Evolutionary conservation across 192 early-diverging fungal species (phyloP).

Genomic region (Podila verticillata): DNA sequence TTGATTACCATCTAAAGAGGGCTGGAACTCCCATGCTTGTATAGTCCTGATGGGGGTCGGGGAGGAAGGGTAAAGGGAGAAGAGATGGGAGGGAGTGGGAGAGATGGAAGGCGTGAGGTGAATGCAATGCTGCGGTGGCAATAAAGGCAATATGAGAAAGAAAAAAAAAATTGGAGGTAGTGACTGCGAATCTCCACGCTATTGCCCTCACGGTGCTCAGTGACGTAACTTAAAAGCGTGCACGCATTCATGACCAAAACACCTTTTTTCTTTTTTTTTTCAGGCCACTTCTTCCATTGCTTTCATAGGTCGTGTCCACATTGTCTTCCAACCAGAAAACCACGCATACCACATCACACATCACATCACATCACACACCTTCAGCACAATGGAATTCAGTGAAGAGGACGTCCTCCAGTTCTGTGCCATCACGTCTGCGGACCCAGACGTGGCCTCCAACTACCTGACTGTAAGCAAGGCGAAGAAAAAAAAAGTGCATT

Average conservation of each 20-base stretch:
- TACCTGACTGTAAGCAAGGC: slow-evolving; percentile 72
- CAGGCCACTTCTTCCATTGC: not conserved
- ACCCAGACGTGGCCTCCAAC: slow-evolving; percentile 69
- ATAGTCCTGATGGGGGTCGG: not conserved
- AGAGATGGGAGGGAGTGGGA: not conserved
- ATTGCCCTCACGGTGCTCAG: not conserved
- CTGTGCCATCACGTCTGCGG: slow-evolving; percentile 78
- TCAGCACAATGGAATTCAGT: slow-evolving; percentile 13
- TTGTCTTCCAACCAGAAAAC: not conserved
- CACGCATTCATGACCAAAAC: not conserved
- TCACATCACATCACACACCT: not conserved
- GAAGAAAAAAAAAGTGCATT: not conserved
- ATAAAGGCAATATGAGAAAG: not conserved
- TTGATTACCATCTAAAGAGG: slow-evolving; percentile 67
- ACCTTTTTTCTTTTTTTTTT: not conserved
- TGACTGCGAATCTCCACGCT: not conserved
- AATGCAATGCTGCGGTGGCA: not conserved
- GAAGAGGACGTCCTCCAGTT: slow-evolving; percentile 62
- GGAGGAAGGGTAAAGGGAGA: not conserved
- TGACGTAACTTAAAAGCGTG: not conserved
- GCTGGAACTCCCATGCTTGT: slow-evolving; percentile 82
- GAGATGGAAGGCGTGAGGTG: not conserved
- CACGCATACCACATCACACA: not conserved
- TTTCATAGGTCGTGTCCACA: not conserved
- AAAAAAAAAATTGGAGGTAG: not conserved